Percentiles rank a stretch among this genome's conserved stretches.
Conservation (phyloP, 257 asterid species). For the Fraxinus pennsylvanica region DNA sequence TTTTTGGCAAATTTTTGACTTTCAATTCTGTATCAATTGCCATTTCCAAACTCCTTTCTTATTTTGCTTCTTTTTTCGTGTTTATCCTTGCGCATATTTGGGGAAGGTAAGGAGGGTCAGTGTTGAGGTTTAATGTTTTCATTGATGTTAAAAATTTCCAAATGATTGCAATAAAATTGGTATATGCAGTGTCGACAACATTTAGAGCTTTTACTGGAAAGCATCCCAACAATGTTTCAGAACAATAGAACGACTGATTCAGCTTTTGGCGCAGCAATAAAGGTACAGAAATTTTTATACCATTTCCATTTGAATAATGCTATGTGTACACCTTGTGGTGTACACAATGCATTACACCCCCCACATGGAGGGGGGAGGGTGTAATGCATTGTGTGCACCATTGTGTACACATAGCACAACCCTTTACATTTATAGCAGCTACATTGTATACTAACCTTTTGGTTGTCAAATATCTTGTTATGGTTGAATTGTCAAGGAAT, state of each 20-base stretch:
- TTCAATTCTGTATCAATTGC: conserved; percentile 16
- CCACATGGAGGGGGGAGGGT: too few relatives aligned
- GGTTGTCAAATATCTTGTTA: not conserved
- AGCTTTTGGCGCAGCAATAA: conserved; percentile 88
- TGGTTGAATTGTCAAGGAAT: not conserved
- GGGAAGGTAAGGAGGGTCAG: not conserved
- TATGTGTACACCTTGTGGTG: too few relatives aligned
- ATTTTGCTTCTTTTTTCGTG: not conserved
- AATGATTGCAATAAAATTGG: conserved; percentile 9
- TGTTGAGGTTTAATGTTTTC: conserved; percentile 1
- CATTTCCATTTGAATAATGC: not conserved
- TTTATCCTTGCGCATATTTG: not conserved
- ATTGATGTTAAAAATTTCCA: not conserved
- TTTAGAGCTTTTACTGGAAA: conserved; percentile 81
- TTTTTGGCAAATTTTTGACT: not conserved
- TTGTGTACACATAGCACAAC: too few relatives aligned
- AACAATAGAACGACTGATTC: conserved; percentile 81
- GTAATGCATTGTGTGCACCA: too few relatives aligned
- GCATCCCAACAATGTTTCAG: conserved; percentile 87
- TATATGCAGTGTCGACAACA: conserved; percentile 84
- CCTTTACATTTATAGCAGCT: not conserved
- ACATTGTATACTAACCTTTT: not conserved
- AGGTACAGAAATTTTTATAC: conserved; percentile 45
- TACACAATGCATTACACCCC: too few relatives aligned
- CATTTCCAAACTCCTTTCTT: not conserved